Base-by-base conservation (phyloP, 306 rosid genomes). In the Malus asiatica region DNA sequence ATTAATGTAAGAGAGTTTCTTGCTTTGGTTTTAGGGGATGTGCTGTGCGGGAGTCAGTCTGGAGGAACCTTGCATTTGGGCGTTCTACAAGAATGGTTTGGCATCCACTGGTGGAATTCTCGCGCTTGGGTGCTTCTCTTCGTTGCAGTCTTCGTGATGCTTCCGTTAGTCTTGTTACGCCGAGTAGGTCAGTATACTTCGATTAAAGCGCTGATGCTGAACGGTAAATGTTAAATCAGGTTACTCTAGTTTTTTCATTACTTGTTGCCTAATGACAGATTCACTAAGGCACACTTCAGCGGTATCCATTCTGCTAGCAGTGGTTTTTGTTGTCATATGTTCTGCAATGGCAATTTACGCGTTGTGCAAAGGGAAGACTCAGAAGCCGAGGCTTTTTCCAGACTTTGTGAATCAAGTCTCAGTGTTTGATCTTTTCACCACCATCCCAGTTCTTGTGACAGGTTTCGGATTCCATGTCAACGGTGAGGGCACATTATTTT, bases 221-320 rank as follows among this genome's bases (percentile, higher is more conserved):
- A 59, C 3, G 10, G 25, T n/a, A 6, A 12, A 4, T 30, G 2
- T 48, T 15, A 6, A 23, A 5, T 8, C 15, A 12, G 27, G 13
- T 4, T 44, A 44, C 48, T 11, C 15, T 44, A 44, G 14, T 44
- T n/a, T 68, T 23, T 3, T 6, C n/a, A 1, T 70, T 6, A 14
- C 20, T 11, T 66, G 53, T 23, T 68, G 13, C 51, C 35, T 40
- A 22, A 58, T 8, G 9, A 45, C 82, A 89, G 93, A 89, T 83
- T 87, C 93, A 35, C 81, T 89, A 2, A 83, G 87, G 84, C 89
- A 83, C 66, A 89, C 84, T 68, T 89, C 93, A 44, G 91, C 88
- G 33, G 32, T 89, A 40, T 87, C 93, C 30, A 85, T 85, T 51
- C 74, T 87, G 3, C 79, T 87, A 46, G 93, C 91, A 2, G 29